Evolutionary conservation across 257 asterid genomes (phyloP).

Genomic region (Scutellaria galericulata): DNA sequence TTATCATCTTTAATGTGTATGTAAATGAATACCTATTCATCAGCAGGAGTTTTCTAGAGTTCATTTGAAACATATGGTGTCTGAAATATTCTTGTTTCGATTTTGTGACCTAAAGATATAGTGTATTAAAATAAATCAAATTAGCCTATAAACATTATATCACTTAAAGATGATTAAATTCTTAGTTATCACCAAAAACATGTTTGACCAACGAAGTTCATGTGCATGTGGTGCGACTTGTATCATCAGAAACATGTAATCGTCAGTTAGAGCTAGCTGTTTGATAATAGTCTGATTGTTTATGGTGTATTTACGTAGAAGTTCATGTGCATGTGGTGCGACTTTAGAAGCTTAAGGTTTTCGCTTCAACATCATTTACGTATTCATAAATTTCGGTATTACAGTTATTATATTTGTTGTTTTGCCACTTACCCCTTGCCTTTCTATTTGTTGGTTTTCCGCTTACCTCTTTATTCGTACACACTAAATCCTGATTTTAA

Average conservation of each 20-base stretch:
- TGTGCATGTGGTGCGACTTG: too few species aligned
- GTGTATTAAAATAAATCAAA: too few species aligned
- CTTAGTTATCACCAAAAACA: background rate
- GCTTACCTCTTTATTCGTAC: background rate
- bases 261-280: slow-evolving; percentile 3
- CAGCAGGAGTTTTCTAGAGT: too few species aligned
- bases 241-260: background rate
- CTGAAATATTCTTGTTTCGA: too few species aligned
- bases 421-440: background rate
- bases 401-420: slow-evolving; percentile 30
- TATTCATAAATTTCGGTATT: slow-evolving; percentile 32
- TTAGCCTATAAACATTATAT: too few species aligned
- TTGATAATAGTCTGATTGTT: background rate
- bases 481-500: slow-evolving; percentile 3
- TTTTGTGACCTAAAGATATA: too few species aligned
- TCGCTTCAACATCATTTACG: background rate
- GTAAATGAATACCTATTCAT: too few species aligned
- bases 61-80: too few species aligned
- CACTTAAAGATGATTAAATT: too few species aligned
- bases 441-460: slow-evolving; percentile 27
- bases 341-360: slow-evolving; percentile 16
- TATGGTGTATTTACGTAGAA: slow-evolving; percentile 10
- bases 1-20: too few species aligned
- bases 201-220: background rate
- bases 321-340: background rate